Evolutionary conservation across 192 early-diverging fungal species (phyloP), one percentile per base, ranked within the genome.

Genomic region (Allomyces macrogynus): DNA sequence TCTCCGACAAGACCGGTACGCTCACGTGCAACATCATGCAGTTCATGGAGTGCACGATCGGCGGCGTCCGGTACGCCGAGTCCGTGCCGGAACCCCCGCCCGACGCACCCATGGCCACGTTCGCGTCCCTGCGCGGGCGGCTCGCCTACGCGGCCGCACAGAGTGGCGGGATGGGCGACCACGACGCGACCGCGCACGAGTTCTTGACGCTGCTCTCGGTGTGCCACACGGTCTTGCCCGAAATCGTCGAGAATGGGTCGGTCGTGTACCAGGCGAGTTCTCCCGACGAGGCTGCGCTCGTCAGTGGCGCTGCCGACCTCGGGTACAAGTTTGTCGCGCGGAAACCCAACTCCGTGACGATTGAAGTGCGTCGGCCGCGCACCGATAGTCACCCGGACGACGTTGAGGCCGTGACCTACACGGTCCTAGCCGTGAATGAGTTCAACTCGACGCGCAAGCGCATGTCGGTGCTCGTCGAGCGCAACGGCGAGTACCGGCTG

Each of bases 371-470:
- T 3, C n/a, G 77, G 77, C 5, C 71, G 49, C 16, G 16, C 5
- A 16, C 78, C 60, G 62, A 75, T 61, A 75, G 81, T 61, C 73
- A 78, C 61, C 73, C 76, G 32, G 65, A 87, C 18, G 78, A 72
- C 22, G 63, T 89, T 16, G 85, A 89, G 65, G 70, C 89, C 26
- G 74, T 89, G 24, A 88, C 79, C 42, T 98, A 87, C 75, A 89
- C 84, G 67, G 75, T 92, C 25, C 69, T 99, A 63, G 78, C 92
- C 69, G 82, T 91, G 24, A 80, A 95, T 65, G 93, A 92, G 72
- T 99, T 99, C 74, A 89, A 92, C 75, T 92, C 90, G 3, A 90
- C 92, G 25, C 81, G 95, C 62, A 99, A 99, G 72, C 81, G 95
- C 61, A 97, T 97, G 95, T 86, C 86, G 43, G 81, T 87, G 0